Conservation (phyloP, 257 asterid genomes). For the Forsythia suspensa region DNA sequence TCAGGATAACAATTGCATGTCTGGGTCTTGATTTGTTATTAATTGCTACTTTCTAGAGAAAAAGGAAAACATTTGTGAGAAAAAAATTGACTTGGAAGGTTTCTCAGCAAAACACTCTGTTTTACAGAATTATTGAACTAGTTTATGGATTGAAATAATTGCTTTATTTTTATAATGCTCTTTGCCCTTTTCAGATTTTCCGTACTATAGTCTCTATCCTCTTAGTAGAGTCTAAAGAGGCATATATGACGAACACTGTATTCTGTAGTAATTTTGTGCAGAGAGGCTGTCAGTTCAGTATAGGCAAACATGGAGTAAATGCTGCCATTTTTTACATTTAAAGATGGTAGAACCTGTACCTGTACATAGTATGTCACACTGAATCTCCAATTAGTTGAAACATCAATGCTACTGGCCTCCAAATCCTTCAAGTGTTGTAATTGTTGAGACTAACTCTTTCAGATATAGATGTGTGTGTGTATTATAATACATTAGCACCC, state of each 20-base stretch:
- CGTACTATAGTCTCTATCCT: background rate
- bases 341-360: background rate
- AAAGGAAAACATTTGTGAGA: background rate
- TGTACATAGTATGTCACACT: background rate
- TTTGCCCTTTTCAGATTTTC: too few species aligned
- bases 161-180: background rate
- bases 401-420: constrained; percentile 1
- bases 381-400: constrained; percentile 12
- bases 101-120: background rate
- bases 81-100: background rate
- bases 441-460: background rate
- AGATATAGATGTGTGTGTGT: background rate
- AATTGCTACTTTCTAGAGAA: background rate
- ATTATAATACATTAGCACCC: background rate
- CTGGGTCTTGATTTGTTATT: background rate
- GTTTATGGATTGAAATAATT: background rate
- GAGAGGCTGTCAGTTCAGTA: background rate
- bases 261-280: background rate
- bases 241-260: background rate
- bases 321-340: background rate
- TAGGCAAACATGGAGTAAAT: constrained; percentile 6
- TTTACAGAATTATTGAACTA: background rate
- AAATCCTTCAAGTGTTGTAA: background rate
- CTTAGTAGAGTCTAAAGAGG: background rate
- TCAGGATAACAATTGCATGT: background rate